Evolutionary conservation across 345 rosid genomes (phyloP).

Genomic region (Salix arbutifolia): DNA sequence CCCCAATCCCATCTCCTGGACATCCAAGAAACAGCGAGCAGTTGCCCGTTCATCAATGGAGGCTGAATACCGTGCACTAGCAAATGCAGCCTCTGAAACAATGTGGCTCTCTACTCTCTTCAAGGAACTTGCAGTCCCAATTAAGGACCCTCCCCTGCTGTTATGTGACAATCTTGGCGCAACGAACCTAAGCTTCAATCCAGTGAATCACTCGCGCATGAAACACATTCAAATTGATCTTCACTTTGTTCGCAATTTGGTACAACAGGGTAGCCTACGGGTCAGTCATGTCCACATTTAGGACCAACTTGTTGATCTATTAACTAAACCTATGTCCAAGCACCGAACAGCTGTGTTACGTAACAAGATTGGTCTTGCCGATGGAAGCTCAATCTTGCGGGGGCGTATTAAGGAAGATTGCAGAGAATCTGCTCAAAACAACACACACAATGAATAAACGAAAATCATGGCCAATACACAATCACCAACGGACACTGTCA

Average conservation of each 20-base stretch:
- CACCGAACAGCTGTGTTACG: too few relatives aligned
- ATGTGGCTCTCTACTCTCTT: neutral
- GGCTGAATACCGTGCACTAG: neutral
- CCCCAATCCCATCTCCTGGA: rapidly evolving
- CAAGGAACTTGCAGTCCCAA: neutral
- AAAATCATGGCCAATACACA: too few relatives aligned
- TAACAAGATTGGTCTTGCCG: too few relatives aligned
- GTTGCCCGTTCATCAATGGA: too few relatives aligned
- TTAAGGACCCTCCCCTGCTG: neutral
- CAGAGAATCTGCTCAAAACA: too few relatives aligned
- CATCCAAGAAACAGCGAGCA: neutral
- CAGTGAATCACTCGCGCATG: too few relatives aligned
- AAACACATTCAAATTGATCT: neutral
- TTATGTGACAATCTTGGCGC: neutral
- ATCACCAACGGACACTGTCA: too few relatives aligned
- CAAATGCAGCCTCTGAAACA: neutral
- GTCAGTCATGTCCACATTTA: neutral
- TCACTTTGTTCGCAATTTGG: too few relatives aligned
- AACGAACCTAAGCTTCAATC: neutral
- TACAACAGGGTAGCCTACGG: rapidly evolving
- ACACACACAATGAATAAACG: too few relatives aligned
- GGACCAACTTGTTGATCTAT: too few relatives aligned
- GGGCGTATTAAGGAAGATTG: too few relatives aligned
- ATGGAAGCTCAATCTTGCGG: too few relatives aligned
- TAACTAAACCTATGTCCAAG: rapidly evolving